phyloP scores from a whole-genome alignment of 345 rosid genomes.

The Dipteronia sinensis region DNA sequence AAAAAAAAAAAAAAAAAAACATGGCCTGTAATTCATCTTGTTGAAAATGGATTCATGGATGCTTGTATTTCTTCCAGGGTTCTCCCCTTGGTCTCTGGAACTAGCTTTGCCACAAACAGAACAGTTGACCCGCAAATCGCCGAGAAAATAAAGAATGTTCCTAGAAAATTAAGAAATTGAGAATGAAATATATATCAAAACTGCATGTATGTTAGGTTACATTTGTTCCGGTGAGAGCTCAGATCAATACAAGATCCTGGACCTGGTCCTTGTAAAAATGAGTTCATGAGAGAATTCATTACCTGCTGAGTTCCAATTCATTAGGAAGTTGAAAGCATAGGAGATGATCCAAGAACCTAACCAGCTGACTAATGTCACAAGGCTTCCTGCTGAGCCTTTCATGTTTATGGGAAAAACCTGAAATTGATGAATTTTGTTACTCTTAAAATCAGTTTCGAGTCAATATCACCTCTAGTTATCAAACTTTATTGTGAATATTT shows the following conservation, averaged over 20 bases:
- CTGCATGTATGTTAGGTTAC: neutral
- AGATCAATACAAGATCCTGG: neutral
- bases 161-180: slow-evolving; percentile 30
- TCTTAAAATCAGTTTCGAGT: neutral
- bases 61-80: slow-evolving; percentile 81
- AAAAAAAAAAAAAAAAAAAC: neutral
- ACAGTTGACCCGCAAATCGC: slow-evolving; percentile 58
- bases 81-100: slow-evolving; percentile 80
- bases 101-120: slow-evolving; percentile 65
- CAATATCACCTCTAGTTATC: neutral
- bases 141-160: slow-evolving; percentile 68
- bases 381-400: slow-evolving; percentile 85
- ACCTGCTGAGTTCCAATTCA: slow-evolving; percentile 56
- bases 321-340: slow-evolving; percentile 63
- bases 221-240: neutral
- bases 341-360: slow-evolving; percentile 76
- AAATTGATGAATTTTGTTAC: slow-evolving; percentile 3
- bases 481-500: neutral
- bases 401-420: slow-evolving; percentile 84
- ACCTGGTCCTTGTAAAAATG: too few relatives aligned
- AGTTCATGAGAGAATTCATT: too few relatives aligned
- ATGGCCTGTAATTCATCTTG: neutral
- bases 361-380: slow-evolving; percentile 83
- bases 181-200: neutral
- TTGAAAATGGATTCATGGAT: slow-evolving; percentile 44